A percentile compares a stretch with the other conserved stretches of the same genome.
Evolutionary conservation across 2,329 filamentous ascomycete species (phyloP).

Genomic region (Fusarium subtropicale): DNA sequence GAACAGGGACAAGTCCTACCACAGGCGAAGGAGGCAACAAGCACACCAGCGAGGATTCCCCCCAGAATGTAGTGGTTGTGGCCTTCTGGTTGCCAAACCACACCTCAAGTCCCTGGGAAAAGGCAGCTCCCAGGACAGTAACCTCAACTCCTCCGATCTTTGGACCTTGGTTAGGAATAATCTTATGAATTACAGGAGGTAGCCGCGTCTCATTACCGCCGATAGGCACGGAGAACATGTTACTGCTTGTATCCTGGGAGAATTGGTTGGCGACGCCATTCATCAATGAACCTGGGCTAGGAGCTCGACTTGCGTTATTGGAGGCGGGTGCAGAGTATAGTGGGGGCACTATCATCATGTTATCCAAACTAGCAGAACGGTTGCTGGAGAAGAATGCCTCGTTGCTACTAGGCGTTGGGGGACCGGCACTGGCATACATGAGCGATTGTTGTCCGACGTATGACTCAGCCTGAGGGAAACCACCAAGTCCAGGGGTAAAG

Average conservation of each 20-base stretch:
- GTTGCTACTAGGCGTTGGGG: constrained; percentile 74
- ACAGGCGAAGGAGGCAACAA: constrained; percentile 77
- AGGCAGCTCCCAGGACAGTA: constrained; percentile 83
- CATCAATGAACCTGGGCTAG: constrained; percentile 72
- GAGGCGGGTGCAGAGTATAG: constrained; percentile 80
- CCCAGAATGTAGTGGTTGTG: constrained; percentile 83
- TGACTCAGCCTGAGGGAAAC: constrained; percentile 60
- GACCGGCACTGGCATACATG: constrained; percentile 65
- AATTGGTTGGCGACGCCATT: constrained; percentile 61
- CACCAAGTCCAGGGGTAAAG: constrained; percentile 61
- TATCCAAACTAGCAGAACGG: constrained; percentile 74
- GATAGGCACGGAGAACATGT: constrained; percentile 64
- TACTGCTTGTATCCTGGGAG: constrained; percentile 60
- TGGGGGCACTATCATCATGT: constrained; percentile 69
- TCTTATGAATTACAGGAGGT: constrained; percentile 77
- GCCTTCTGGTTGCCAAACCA: constrained; percentile 79
- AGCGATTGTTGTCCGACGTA: constrained; percentile 58
- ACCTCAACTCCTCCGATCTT: constrained; percentile 88
- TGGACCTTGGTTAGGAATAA: constrained; percentile 85
- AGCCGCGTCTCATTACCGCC: constrained; percentile 60
- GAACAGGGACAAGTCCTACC: constrained; percentile 76
- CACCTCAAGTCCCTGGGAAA: constrained; percentile 81
- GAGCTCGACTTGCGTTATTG: constrained; percentile 79
- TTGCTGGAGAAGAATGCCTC: constrained; percentile 69
- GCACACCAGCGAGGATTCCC: constrained; percentile 82